Evolutionary conservation across 1,139 yeast species (phyloP).

Genomic region (Candida buenavistaensis): DNA sequence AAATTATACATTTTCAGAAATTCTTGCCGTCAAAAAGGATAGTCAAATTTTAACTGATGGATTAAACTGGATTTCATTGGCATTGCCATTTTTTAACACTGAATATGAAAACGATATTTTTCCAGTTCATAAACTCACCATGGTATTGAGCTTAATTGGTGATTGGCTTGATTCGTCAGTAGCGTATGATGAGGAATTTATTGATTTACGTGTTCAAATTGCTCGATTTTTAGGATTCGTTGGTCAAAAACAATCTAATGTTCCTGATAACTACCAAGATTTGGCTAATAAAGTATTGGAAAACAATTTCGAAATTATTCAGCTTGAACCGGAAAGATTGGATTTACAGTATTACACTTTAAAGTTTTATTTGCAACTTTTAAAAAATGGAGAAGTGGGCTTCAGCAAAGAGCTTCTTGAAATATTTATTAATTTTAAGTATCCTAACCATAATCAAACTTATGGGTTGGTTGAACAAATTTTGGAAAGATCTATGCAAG

Average conservation of each 20-base stretch:
- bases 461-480: conserved; percentile 32
- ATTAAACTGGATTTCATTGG: conserved; percentile 46
- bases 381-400: conserved; percentile 13
- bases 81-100: conserved; percentile 46
- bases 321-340: conserved; percentile 34
- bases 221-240: conserved; percentile 46
- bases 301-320: conserved; percentile 53
- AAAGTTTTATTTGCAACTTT: conserved; percentile 30
- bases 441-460: conserved; percentile 27
- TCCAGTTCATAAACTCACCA: conserved; percentile 57
- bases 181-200: conserved; percentile 58
- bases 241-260: conserved; percentile 16
- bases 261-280: conserved; percentile 36
- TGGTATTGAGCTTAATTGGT: conserved; percentile 54
- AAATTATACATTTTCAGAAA: conserved; percentile 63
- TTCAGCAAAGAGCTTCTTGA: conserved; percentile 40
- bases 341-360: conserved; percentile 51
- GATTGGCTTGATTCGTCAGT: conserved; percentile 63
- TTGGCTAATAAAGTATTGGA: conserved; percentile 40
- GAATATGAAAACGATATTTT: conserved; percentile 25
- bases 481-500: conserved; percentile 23
- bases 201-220: conserved; percentile 51
- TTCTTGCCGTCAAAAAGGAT: conserved; percentile 51
- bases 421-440: conserved; percentile 19
- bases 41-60: conserved; percentile 43